phyloP scores from a whole-genome alignment of 2,329 filamentous ascomycete species.

The Cercospora canescens region DNA sequence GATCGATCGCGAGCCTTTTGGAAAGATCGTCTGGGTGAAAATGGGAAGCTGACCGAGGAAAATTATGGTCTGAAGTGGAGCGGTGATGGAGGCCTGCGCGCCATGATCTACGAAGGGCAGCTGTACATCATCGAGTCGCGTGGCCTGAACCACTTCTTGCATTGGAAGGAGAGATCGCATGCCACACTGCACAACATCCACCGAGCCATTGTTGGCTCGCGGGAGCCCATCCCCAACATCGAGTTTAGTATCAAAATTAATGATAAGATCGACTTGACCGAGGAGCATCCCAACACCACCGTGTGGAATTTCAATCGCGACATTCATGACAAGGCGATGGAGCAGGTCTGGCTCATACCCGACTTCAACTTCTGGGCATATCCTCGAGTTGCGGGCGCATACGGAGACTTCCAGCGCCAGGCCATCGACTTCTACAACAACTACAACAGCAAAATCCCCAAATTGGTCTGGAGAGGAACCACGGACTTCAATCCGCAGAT shows the following conservation, averaged over 20 bases:
- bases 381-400: slow-evolving; percentile 35
- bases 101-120: slow-evolving; percentile 39
- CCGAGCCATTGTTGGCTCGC: slow-evolving; percentile 47
- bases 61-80: slow-evolving; percentile 35
- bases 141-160: slow-evolving; percentile 33
- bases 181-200: slow-evolving; percentile 51
- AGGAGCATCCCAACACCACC: slow-evolving; percentile 29
- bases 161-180: slow-evolving; percentile 33
- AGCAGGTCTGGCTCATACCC: slow-evolving; percentile 51
- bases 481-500: slow-evolving; percentile 34
- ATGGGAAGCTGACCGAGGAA: slow-evolving; percentile 29
- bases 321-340: slow-evolving; percentile 34
- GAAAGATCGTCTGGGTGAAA: slow-evolving; percentile 21
- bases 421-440: slow-evolving; percentile 28
- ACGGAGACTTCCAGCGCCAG: slow-evolving; percentile 28
- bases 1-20: slow-evolving; percentile 33
- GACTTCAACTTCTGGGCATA: slow-evolving; percentile 58
- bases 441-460: slow-evolving; percentile 44
- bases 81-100: slow-evolving; percentile 35
- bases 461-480: slow-evolving; percentile 53
- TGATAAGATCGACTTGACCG: slow-evolving; percentile 42
- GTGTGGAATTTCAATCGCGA: slow-evolving; percentile 45
- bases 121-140: slow-evolving; percentile 39
- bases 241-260: slow-evolving; percentile 53
- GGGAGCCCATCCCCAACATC: slow-evolving; percentile 46